Evolutionary conservation across 805 yeast species (phyloP).

Genomic region (Teunomyces lycoperdinae): DNA sequence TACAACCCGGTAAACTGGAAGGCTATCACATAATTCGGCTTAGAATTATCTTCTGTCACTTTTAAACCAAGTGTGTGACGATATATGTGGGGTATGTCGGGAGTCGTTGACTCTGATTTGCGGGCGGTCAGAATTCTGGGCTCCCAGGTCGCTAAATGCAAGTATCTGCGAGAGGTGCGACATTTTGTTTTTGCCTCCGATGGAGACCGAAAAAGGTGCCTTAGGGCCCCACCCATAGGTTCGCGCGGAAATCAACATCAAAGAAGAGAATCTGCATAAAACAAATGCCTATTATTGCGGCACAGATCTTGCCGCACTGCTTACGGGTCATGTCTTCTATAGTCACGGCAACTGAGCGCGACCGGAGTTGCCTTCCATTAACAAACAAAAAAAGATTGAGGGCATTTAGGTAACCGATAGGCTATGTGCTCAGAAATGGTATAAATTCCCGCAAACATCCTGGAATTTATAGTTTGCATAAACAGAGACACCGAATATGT

Average conservation of each 20-base stretch:
- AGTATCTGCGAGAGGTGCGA: conserved; percentile 2
- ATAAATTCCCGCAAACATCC: neutral
- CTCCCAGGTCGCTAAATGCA: neutral
- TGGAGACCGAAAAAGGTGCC: neutral
- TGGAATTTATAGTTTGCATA: neutral
- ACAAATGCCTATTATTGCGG: neutral
- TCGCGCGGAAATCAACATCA: neutral
- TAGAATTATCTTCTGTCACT: too few species aligned
- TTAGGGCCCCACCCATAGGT: too few species aligned
- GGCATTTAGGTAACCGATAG: neutral
- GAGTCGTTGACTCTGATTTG: neutral
- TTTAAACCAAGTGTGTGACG: neutral
- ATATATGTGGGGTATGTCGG: neutral
- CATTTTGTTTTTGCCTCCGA: neutral
- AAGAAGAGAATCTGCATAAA: neutral
- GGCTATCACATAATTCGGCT: too few species aligned
- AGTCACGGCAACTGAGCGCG: conserved; percentile 1
- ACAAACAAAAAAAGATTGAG: neutral
- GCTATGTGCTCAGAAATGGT: neutral
- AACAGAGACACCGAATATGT: conserved; percentile 2
- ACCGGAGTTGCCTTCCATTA: conserved; percentile 3
- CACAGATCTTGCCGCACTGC: neutral
- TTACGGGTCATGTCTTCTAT: neutral
- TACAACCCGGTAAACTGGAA: too few species aligned
- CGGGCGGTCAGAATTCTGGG: neutral